Evolutionary conservation across 495 filamentous ascomycete species (phyloP), one percentile per base, ranked within the genome.

Genomic region (Xylaria grammica): DNA sequence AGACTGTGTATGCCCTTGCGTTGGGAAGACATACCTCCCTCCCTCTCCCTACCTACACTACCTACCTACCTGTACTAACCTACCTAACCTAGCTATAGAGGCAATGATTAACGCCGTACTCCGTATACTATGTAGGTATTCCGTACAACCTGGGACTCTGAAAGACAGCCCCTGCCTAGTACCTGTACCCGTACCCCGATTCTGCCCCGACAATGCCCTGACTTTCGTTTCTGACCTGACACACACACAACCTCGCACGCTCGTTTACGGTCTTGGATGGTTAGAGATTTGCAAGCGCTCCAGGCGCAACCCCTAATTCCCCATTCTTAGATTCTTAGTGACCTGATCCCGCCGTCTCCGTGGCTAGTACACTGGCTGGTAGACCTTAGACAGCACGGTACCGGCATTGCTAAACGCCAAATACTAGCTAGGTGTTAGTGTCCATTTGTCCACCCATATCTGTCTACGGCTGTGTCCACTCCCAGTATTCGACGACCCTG

Each of bases 221-320:
- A 22, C 42, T 27, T 27, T 17, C 56, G 46, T 17, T 20, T 20
- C 56, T 48, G 42, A 48, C 29, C 56, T 59, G 56, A 59, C 56
- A 59, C 40, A 36, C n/a, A 4, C 4, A 13, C 7, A n/a, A n/a
- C 40, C 40, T 6, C 17, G 40, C 40, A 42, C 17, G 40, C 40
- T 42, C 40, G 40, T 42, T 15, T 15, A 42, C 40, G 8, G 40
- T 30, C 54, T 19, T 58, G 54, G 54, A 44, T 58, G 54, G 54
- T 24, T 58, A 38, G 54, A 45, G 24, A 34, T 27, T 22, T 8
- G 29, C 40, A 46, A 59, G n/a, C 56, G 56, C 56, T 42, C 54
- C 54, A 58, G 54, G 32, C 54, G 54, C 56, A 45, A 45, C 56
- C 38, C 54, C 54, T 29, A 45, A 44, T 44, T 36, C 17, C 3